Base-by-base conservation (phyloP, 495 filamentous ascomycete genomes). In the Penicillium canariense region DNA sequence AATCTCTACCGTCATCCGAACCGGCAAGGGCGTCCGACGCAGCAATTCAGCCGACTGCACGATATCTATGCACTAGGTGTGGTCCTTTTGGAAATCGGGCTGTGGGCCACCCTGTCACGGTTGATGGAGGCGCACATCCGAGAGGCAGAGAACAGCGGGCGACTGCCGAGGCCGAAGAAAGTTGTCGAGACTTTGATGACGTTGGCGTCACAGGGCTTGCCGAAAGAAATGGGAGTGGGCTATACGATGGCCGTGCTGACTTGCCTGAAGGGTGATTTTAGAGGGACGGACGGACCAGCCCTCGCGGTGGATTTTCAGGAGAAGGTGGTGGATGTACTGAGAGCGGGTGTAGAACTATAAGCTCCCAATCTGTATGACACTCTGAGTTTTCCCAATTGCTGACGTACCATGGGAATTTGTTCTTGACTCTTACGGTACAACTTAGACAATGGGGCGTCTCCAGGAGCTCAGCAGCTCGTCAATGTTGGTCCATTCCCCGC, bases 21-120 rank as follows among this genome's bases (percentile, higher is more conserved):
- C 2, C 60, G 66, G 20, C 66, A 69, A 28, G 58, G 60, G 12
- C 25, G 27, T 0, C 66, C 66, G 15, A 52, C 49, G 0, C 38
- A 55, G 3, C 48, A 53, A 34, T 70, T 69, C 46, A 45, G 9
- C 2, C 68, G 68, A 47, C 54, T 58, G 23, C 71, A 76, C 45
- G 73, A 76, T 48, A 66, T 74, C 26, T 76, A 75, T 52, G 60
- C 66, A 2, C 48, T 75, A 7, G 73, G 73, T 12, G 61, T 76
- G 3, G 60, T 72, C 1, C 56, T 76, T 1, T 58, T 76, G 8
- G 72, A 75, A 42, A 74, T 75, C 25, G 73, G 68, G 5, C 27
- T 68, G 2, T 72, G 70, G 72, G 47, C 32, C 47, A 67, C 63
- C 2, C 27, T 65, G 7, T 58, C 57, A 5, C 48, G 54, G 18